Conservation (phyloP, 176 grass and related monocot genomes). For the Carex pumila region DNA sequence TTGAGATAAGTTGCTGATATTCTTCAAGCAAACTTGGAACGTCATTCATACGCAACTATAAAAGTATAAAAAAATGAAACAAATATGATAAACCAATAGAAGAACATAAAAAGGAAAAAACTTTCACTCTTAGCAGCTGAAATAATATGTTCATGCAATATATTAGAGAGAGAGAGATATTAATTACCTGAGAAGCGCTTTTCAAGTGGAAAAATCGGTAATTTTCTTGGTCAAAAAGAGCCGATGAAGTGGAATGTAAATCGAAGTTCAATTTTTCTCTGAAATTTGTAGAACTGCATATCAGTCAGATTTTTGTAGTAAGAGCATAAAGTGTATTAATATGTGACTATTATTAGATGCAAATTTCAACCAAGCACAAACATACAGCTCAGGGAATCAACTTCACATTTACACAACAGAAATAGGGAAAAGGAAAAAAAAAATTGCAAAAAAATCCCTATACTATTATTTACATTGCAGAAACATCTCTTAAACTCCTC, state of each 20-base stretch:
- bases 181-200: constrained; percentile 58
- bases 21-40: constrained; percentile 57
- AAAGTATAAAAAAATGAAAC: constrained; percentile 12
- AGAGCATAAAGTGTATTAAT: neutral
- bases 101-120: neutral
- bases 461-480: neutral
- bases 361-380: neutral
- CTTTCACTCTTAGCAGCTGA: neutral
- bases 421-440: neutral
- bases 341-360: neutral
- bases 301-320: constrained; percentile 2
- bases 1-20: constrained; percentile 59
- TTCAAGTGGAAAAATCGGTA: constrained; percentile 73
- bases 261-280: constrained; percentile 36
- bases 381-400: neutral
- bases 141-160: neutral
- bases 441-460: neutral
- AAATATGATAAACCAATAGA: neutral
- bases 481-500: too few species aligned
- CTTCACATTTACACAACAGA: neutral
- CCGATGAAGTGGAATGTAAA: constrained; percentile 6
- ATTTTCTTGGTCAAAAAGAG: constrained; percentile 25
- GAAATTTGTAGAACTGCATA: constrained; percentile 15
- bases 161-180: neutral
- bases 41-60: constrained; percentile 79